Base-by-base conservation (phyloP, 345 rosid species). In the Boechera retrofracta region DNA sequence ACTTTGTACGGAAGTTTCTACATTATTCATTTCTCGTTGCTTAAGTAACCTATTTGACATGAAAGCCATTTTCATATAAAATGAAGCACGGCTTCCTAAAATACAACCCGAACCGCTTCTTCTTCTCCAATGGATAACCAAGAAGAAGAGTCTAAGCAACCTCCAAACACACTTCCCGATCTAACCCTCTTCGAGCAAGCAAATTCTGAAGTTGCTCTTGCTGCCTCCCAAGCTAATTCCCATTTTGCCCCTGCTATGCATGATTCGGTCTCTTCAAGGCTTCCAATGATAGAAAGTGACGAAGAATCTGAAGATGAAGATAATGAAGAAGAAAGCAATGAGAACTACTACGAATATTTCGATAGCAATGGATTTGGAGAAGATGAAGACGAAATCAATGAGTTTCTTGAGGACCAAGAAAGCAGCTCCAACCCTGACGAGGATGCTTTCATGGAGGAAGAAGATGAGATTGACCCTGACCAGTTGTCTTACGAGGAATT, bases 401-500 rank as follows among this genome's bases (percentile, higher is more conserved):
- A 77, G 69, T 83, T 84, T 64, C 77, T 81, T 4, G 95, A 82
- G 31, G 88, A 75, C 4, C 77, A 84, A 71, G 92, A 77, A 9
- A 84, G 83, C 75, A 60, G 64, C 42, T 56, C 57, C 28, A 77
- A 79, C 24, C 56, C 41, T 2, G 86, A 80, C 7, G 87, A 69
- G 10, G 88, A 82, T 1, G 83, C 75, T 21, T 77, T 77, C 42
- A 44, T 77, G 51, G 80, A 77, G 18, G 87, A 79, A 42, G 87
- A 86, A 12, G 94, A 90, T 39, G 98, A 84, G 32, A 80, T 91
- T 33, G 93, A 93, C 10, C 92, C 84, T 0, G 97, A 91, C 58
- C 86, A 86, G 36, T 72, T 89, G 48, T 82, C 97, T 2, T 87
- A 91, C 57, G 97, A 93, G 52, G 93, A 91, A 28, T 52, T 93